Percentiles rank a stretch among this genome's conserved stretches.
phyloP scores from a whole-genome alignment of 2,329 filamentous ascomycete genomes.

The Xylariaceae sp. region DNA sequence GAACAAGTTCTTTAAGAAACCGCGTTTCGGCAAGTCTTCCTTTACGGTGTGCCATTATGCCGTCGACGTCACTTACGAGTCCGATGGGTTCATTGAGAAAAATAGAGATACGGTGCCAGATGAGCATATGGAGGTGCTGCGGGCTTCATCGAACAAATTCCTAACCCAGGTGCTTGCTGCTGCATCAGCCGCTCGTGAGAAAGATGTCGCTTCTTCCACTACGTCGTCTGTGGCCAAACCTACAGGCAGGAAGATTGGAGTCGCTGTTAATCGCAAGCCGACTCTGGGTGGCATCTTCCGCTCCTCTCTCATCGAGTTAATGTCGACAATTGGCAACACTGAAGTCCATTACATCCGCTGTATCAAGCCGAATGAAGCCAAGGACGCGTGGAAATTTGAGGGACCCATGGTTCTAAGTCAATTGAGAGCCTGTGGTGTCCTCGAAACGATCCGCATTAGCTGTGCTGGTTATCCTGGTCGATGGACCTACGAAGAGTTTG shows the following conservation, averaged over 20 bases:
- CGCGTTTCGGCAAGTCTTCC: constrained; percentile 91
- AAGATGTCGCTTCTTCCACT: constrained; percentile 65
- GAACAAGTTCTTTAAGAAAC: constrained; percentile 98
- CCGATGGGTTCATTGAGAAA: constrained; percentile 98
- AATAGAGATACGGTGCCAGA: constrained; percentile 98
- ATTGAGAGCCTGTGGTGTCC: constrained; percentile 93
- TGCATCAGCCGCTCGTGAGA: constrained; percentile 82
- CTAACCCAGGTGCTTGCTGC: constrained; percentile 79
- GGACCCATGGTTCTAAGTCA: constrained; percentile 98
- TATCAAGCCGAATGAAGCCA: constrained; percentile 97
- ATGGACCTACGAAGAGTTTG: constrained; percentile 99
- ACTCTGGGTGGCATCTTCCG: constrained; percentile 98
- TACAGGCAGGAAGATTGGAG: constrained; percentile 80
- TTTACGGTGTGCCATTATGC: constrained; percentile 99
- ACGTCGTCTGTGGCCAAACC: constrained; percentile 72
- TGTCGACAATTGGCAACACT: constrained; percentile 95
- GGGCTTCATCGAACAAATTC: constrained; percentile 79
- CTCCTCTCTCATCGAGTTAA: constrained; percentile 94
- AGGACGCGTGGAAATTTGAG: constrained; percentile 96
- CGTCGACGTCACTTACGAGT: constrained; percentile 96
- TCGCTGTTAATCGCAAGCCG: constrained; percentile 91
- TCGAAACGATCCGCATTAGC: constrained; percentile 96
- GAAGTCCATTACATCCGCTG: constrained; percentile 99
- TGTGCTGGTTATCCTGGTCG: constrained; percentile 94
- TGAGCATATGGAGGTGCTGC: constrained; percentile 92